Conservation (phyloP, 257 asterid species). For the Nicotiana sylvestris region DNA sequence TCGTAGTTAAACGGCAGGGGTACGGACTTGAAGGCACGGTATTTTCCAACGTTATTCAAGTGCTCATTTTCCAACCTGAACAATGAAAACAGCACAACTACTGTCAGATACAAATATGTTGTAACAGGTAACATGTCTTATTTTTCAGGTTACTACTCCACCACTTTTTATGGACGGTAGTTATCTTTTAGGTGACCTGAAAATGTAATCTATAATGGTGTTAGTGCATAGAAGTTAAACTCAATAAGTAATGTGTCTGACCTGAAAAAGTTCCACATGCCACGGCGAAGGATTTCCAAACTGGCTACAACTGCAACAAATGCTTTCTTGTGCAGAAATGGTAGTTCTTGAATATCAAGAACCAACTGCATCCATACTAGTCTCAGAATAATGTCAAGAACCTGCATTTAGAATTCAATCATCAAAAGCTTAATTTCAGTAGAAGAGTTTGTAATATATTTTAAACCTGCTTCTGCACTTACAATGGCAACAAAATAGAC, state of each 20-base stretch:
- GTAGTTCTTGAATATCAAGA: constrained; percentile 39
- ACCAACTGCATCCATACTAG: constrained; percentile 93
- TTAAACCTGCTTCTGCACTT: constrained; percentile 10
- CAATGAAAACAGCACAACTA: constrained; percentile 5
- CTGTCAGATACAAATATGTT: background rate
- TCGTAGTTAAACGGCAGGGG: constrained; percentile 81
- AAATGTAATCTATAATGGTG: too few relatives aligned
- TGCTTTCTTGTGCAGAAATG: constrained; percentile 59
- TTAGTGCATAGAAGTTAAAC: background rate
- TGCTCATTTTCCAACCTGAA: constrained; percentile 82
- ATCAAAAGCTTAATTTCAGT: background rate
- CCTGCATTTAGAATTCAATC: constrained; percentile 33
- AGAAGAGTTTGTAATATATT: background rate
- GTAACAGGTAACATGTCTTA: background rate
- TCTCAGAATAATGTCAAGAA: constrained; percentile 55
- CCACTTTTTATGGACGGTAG: background rate
- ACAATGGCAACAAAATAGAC: constrained; percentile 77
- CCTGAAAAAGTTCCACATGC: constrained; percentile 96
- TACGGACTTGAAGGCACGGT: constrained; percentile 64
- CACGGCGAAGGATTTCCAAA: constrained; percentile 79
- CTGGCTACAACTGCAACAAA: constrained; percentile 55
- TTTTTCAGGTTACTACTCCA: background rate
- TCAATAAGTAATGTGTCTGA: background rate
- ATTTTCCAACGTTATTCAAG: constrained; percentile 74
- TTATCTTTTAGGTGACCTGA: background rate